These are phyloP conservation scores for Corymbia calophylla DNA, from an alignment of 441 rosid species.

Conservation along the genomic window DNA sequence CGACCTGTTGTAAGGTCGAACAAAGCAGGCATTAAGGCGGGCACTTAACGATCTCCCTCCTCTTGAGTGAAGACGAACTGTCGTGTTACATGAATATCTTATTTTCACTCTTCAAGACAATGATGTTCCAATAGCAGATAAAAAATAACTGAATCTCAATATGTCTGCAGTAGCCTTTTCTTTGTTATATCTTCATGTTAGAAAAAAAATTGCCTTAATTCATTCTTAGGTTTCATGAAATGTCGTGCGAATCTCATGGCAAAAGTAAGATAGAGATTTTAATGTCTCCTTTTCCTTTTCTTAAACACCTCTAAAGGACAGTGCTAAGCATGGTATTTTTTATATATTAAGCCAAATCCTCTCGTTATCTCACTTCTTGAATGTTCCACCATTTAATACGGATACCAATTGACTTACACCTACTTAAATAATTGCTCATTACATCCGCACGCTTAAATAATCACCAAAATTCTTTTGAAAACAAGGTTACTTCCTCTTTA, in stretches of 20 bases:
- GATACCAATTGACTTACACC: background rate
- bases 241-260: background rate
- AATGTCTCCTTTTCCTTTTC: no score
- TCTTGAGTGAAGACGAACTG: background rate
- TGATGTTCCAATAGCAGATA: fast-evolving
- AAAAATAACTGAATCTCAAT: background rate
- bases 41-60: background rate
- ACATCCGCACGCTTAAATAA: background rate
- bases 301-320: background rate
- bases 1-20: fast-evolving
- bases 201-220: background rate
- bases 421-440: background rate
- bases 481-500: background rate
- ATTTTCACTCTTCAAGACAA: background rate
- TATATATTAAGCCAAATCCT: background rate
- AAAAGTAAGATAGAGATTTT: background rate
- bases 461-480: background rate
- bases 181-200: background rate
- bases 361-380: background rate
- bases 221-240: background rate
- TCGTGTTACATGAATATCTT: background rate
- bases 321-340: background rate
- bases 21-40: fast-evolving
- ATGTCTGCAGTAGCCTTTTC: background rate
- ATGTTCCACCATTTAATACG: background rate